Conservation (phyloP, 1,284 basidiomycete genomes). For the Puccinia novopanici region DNA sequence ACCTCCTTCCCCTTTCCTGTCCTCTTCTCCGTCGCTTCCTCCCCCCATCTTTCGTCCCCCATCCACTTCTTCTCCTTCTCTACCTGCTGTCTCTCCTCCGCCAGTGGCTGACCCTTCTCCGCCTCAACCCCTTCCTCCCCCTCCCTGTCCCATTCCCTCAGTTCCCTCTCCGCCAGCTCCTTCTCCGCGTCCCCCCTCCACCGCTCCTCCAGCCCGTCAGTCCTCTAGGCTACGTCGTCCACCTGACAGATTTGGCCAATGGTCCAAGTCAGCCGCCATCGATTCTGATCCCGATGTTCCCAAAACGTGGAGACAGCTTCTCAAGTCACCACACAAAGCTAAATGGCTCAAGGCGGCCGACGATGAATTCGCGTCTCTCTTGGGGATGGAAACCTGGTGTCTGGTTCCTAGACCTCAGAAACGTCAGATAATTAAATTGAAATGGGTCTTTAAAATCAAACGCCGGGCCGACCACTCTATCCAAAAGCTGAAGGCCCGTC, state of each 20-base stretch:
- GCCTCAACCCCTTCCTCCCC: too few species aligned
- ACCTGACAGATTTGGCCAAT: not conserved
- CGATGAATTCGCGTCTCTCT: not conserved
- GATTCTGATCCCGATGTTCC: not conserved
- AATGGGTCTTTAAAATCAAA: constrained; percentile 38
- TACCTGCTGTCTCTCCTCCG: too few species aligned
- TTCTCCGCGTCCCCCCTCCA: not conserved
- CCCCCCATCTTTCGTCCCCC: too few species aligned
- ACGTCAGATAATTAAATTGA: not conserved
- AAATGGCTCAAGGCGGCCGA: constrained; percentile 5
- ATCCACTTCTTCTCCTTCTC: too few species aligned
- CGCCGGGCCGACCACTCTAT: not conserved
- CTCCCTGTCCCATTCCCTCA: not conserved
- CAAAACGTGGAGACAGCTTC: constrained; percentile 15
- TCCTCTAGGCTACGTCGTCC: not conserved
- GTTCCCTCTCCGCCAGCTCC: not conserved
- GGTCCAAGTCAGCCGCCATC: not conserved
- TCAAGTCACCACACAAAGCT: not conserved
- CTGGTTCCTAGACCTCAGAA: constrained; percentile 6
- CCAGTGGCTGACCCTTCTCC: too few species aligned
- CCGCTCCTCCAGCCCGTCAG: not conserved
- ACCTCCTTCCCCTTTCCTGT: too few species aligned
- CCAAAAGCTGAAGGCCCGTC: constrained; percentile 15
- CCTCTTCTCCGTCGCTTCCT: too few species aligned
- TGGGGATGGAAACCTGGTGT: constrained; percentile 15